Evolutionary conservation across 1,284 basidiomycete species (phyloP).

Genomic region (Agaricales sp.): DNA sequence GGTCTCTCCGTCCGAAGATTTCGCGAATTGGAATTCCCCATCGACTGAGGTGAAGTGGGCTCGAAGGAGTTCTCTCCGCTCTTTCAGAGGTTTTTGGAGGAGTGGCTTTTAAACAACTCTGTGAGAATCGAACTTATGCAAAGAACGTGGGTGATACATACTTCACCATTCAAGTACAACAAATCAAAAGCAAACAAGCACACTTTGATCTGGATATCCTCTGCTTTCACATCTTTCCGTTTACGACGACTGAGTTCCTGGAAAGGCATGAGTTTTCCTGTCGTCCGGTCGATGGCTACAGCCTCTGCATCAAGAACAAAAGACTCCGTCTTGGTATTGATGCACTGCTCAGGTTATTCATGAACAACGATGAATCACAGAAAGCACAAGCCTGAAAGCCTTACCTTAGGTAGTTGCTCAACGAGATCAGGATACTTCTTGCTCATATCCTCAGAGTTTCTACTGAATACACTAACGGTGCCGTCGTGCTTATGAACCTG

Average conservation of each 20-base stretch:
- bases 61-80: slow-evolving; percentile 69
- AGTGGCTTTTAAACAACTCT: slow-evolving; percentile 37
- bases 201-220: slow-evolving; percentile 93
- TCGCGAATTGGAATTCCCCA: slow-evolving; percentile 91
- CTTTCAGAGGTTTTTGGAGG: slow-evolving; percentile 53
- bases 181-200: slow-evolving; percentile 96
- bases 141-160: slow-evolving; percentile 19
- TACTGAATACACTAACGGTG: slow-evolving; percentile 81
- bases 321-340: slow-evolving; percentile 72
- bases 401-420: slow-evolving; percentile 81
- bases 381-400: slow-evolving; percentile 14
- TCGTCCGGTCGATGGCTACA: slow-evolving; percentile 87
- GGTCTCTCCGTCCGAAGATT: slow-evolving; percentile 80
- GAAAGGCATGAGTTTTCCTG: slow-evolving; percentile 86
- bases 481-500: slow-evolving; percentile 79
- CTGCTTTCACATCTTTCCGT: slow-evolving; percentile 93
- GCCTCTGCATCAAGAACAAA: slow-evolving; percentile 97
- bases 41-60: slow-evolving; percentile 78
- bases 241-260: slow-evolving; percentile 94
- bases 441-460: slow-evolving; percentile 99
- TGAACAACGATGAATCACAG: not conserved
- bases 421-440: slow-evolving; percentile 98
- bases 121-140: no score
- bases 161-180: slow-evolving; percentile 90
- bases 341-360: slow-evolving; percentile 44